Conservation (phyloP, 2,329 filamentous ascomycete genomes). For the Xylariaceae sp. region DNA sequence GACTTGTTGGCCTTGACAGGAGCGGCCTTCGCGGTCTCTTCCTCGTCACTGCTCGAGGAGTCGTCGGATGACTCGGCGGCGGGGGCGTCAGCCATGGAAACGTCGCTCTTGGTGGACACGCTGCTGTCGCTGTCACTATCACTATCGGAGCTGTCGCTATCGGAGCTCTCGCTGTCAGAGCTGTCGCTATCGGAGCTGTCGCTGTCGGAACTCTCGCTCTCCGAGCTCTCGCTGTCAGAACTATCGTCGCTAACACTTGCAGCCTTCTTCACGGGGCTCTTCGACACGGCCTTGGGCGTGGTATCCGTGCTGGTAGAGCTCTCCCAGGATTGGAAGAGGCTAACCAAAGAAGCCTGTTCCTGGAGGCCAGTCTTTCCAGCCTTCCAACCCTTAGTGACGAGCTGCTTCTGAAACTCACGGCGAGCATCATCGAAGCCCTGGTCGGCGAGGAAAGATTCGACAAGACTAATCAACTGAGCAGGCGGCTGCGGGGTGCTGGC, state of each 20-base stretch:
- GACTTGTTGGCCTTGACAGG: slow-evolving; percentile 35
- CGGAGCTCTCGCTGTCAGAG: not conserved
- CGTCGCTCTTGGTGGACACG: slow-evolving; percentile 27
- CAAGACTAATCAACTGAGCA: slow-evolving; percentile 58
- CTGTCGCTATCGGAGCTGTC: slow-evolving; percentile 22
- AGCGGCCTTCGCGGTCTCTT: slow-evolving; percentile 18
- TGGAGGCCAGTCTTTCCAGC: slow-evolving; percentile 28
- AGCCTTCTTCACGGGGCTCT: slow-evolving; percentile 17
- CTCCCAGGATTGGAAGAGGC: slow-evolving; percentile 49
- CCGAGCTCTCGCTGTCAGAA: slow-evolving; percentile 28
- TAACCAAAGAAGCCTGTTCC: slow-evolving; percentile 41
- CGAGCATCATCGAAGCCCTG: slow-evolving; percentile 60
- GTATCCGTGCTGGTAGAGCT: slow-evolving; percentile 33
- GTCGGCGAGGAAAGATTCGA: slow-evolving; percentile 61
- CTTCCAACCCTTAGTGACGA: slow-evolving; percentile 48
- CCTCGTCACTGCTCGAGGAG: slow-evolving; percentile 31
- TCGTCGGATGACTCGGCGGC: slow-evolving; percentile 28
- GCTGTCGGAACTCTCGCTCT: slow-evolving; percentile 5
- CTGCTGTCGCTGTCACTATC: slow-evolving; percentile 5
- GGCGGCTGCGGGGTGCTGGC: slow-evolving; percentile 39
- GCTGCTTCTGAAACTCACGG: slow-evolving; percentile 58
- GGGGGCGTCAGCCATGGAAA: slow-evolving; percentile 45
- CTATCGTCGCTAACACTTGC: slow-evolving; percentile 31
- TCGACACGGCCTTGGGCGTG: slow-evolving; percentile 26
- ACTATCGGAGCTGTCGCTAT: slow-evolving; percentile 30